Base-by-base conservation (phyloP, 768 basidiomycete genomes). In the Russula earlei region DNA sequence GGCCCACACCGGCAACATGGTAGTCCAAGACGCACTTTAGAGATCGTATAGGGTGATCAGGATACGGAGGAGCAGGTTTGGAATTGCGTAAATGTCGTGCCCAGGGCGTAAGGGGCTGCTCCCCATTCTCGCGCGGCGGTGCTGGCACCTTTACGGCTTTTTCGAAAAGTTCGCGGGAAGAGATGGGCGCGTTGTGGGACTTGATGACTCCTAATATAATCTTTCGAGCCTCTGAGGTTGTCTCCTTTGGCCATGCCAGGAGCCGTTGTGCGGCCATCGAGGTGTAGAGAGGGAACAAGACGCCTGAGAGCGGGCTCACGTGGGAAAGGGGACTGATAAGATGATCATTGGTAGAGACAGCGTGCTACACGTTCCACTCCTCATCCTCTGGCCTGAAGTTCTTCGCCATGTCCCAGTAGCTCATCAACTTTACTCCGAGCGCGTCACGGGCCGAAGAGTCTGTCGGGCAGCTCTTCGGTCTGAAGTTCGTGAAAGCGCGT, bases 321-420 rank as follows among this genome's bases (percentile, higher is more conserved):
- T 4, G 45, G 20, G 22, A 46, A 14, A 15, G 17, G 5, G 2
- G 25, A 15, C 4, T 11, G 10, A 44, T 27, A 27, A 24, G 37
- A 29, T 33, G 22, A 25, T 31, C 25, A 19, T n/a, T 17, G 17
- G 11, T 25, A 33, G n/a, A 48, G n/a, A n/a, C n/a, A n/a, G n/a
- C n/a, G n/a, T n/a, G n/a, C 6, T 49, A 58, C 43, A 59, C 51
- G 24, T 48, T 48, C 63, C 83, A 61, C 55, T 89, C 85, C 62
- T 89, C 87, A 52, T 91, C 89, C 68, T 87, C 85, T 5, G 82
- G 78, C 67, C 81, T 87, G 81, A 84, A 91, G 65, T 88, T 87
- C 81, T 93, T 96, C 27, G 91, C 84, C 69, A 89, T 80, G 68
- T 97, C 95, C 94, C 94, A 98, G 67, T 92, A 88, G 0, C 91